Conservation (phyloP, 345 rosid genomes). For the Melaleuca alternifolia region DNA sequence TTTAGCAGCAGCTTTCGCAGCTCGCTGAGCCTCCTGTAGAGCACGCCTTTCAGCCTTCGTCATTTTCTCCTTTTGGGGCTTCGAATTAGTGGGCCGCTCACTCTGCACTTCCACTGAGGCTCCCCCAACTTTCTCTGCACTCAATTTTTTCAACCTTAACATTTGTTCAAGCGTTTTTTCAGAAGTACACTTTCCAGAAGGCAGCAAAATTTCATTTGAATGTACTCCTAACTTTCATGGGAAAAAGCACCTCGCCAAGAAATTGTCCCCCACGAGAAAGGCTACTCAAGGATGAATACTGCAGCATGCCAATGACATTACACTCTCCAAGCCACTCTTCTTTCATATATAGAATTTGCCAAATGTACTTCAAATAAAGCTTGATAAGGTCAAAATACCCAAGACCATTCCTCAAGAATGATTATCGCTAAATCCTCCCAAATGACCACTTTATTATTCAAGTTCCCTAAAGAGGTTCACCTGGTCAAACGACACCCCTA, state of each 20-base stretch:
- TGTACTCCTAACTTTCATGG: neutral
- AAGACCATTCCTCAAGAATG: neutral
- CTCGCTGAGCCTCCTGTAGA: constrained; percentile 86
- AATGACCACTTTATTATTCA: neutral
- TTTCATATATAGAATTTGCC: neutral
- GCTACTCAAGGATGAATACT: neutral
- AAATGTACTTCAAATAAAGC: neutral
- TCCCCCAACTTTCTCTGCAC: constrained; percentile 47
- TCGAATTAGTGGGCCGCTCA: constrained; percentile 33
- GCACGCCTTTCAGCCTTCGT: constrained; percentile 94
- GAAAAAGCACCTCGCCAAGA: neutral
- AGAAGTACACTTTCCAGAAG: neutral
- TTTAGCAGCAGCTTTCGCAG: constrained; percentile 89
- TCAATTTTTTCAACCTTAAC: neutral
- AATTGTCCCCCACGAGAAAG: neutral
- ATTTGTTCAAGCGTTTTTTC: neutral
- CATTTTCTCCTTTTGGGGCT: constrained; percentile 70
- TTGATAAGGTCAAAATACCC: neutral
- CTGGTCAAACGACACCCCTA: neutral
- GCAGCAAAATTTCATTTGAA: neutral
- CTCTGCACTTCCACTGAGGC: constrained; percentile 34
- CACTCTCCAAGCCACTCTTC: neutral
- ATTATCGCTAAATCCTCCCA: neutral
- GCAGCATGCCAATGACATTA: neutral
- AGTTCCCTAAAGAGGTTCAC: neutral